Evolutionary conservation across 2,329 filamentous ascomycete genomes (phyloP).

Genomic region (Talaromyces sp.): DNA sequence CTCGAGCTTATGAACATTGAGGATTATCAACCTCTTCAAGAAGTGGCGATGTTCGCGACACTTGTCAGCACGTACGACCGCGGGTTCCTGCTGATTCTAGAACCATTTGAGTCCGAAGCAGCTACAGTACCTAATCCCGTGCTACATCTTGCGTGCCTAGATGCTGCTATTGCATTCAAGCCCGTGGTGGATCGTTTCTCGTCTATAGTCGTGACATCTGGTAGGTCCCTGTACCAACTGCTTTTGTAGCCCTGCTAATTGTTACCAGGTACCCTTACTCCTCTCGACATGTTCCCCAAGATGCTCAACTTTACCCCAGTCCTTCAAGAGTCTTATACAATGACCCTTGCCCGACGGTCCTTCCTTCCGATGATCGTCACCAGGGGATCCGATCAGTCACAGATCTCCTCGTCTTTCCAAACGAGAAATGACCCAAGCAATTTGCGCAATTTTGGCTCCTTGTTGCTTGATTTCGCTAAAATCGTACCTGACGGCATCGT

Average conservation of each 20-base stretch:
- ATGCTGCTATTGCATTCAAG: slow-evolving; percentile 96
- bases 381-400: slow-evolving; percentile 86
- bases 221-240: background rate
- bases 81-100: slow-evolving; percentile 92
- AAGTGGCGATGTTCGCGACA: slow-evolving; percentile 96
- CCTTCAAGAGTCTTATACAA: slow-evolving; percentile 93
- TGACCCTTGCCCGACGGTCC: slow-evolving; percentile 91
- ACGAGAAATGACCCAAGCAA: slow-evolving; percentile 94
- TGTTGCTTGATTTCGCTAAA: slow-evolving; percentile 92
- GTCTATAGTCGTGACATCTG: slow-evolving; percentile 94
- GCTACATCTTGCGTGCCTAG: slow-evolving; percentile 94
- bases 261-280: slow-evolving; percentile 76
- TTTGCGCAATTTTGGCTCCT: slow-evolving; percentile 92
- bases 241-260: background rate
- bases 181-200: slow-evolving; percentile 97
- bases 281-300: slow-evolving; percentile 97
- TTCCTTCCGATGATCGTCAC: slow-evolving; percentile 98
- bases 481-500: slow-evolving; percentile 96
- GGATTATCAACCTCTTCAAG: slow-evolving; percentile 93
- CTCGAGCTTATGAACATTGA: slow-evolving; percentile 96
- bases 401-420: slow-evolving; percentile 90
- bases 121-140: slow-evolving; percentile 95
- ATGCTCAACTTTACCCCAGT: slow-evolving; percentile 94
- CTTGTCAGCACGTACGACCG: slow-evolving; percentile 95
- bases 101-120: slow-evolving; percentile 93